phyloP scores from a whole-genome alignment of 2,329 filamentous ascomycete genomes.

The Colletotrichum camelliae region DNA sequence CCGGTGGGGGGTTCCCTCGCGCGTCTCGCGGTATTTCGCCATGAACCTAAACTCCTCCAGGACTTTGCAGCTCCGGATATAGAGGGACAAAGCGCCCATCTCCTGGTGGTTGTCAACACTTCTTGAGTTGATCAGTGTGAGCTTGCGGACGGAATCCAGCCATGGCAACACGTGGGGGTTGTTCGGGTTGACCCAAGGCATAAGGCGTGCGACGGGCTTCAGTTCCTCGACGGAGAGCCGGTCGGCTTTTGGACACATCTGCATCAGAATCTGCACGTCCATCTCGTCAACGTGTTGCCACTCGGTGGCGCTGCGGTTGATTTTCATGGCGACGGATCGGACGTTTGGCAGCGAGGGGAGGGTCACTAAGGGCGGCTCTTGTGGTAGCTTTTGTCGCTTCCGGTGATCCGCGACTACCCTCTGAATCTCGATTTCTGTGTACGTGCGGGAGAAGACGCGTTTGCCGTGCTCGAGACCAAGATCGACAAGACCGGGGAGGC shows the following conservation, averaged over 20 bases:
- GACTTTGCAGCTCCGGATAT: not conserved
- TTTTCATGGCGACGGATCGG: not conserved
- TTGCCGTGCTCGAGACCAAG: not conserved
- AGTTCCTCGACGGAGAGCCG: not conserved
- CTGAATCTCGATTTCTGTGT: not conserved
- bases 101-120: not conserved
- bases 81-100: not conserved
- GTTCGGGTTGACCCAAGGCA: not conserved
- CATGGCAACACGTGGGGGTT: not conserved
- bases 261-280: not conserved
- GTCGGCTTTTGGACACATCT: not conserved
- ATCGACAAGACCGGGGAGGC: not conserved
- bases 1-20: not conserved
- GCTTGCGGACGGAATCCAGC: not conserved
- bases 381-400: not conserved
- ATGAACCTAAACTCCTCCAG: not conserved
- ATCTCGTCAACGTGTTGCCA: not conserved
- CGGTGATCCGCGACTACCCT: not conserved
- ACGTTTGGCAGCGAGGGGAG: not conserved
- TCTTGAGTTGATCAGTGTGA: not conserved
- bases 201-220: not conserved
- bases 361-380: not conserved
- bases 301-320: not conserved
- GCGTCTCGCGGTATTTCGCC: not conserved
- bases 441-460: not conserved